These are phyloP conservation scores for Rhizodiscina lignyota DNA, from an alignment of 495 filamentous ascomycete species.

Conservation along the genomic window DNA sequence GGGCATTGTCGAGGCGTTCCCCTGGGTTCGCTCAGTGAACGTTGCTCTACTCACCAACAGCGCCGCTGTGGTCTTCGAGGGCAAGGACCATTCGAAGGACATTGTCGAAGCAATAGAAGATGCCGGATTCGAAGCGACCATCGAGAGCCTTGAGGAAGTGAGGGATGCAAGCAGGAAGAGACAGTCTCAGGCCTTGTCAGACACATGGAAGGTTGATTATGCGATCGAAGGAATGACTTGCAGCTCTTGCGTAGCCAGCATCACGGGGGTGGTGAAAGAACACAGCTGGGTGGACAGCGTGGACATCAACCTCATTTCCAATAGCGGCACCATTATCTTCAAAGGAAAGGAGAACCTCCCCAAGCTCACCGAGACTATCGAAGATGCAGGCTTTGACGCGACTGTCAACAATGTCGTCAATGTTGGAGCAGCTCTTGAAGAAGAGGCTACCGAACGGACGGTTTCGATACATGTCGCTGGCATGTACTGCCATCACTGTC, in stretches of 20 bases:
- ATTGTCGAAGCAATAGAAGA: constrained; percentile 34
- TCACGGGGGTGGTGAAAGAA: constrained; percentile 47
- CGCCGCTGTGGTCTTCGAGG: constrained; percentile 30
- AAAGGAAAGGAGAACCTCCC: constrained; percentile 28
- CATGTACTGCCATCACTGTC: constrained; percentile 80
- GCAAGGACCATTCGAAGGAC: constrained; percentile 25
- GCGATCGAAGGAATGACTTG: constrained; percentile 79
- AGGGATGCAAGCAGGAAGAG: not conserved
- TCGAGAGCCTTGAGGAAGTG: constrained; percentile 26
- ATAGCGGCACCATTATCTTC: constrained; percentile 31
- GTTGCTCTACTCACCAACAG: constrained; percentile 45
- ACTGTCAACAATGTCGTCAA: constrained; percentile 33
- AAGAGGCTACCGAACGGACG: constrained; percentile 28
- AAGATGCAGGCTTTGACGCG: constrained; percentile 68
- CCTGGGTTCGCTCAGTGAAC: constrained; percentile 35
- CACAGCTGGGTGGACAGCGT: constrained; percentile 45
- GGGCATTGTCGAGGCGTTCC: constrained; percentile 28
- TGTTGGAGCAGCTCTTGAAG: constrained; percentile 1
- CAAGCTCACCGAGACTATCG: constrained; percentile 50
- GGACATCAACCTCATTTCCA: constrained; percentile 52
- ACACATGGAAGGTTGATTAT: constrained; percentile 34
- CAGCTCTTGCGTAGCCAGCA: constrained; percentile 48
- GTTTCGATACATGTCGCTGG: constrained; percentile 57
- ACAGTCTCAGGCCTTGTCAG: not conserved
- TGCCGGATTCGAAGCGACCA: constrained; percentile 35